These are phyloP conservation scores for Metschnikowia matae DNA, from an alignment of 805 yeast genomes.

Conservation along the genomic window DNA sequence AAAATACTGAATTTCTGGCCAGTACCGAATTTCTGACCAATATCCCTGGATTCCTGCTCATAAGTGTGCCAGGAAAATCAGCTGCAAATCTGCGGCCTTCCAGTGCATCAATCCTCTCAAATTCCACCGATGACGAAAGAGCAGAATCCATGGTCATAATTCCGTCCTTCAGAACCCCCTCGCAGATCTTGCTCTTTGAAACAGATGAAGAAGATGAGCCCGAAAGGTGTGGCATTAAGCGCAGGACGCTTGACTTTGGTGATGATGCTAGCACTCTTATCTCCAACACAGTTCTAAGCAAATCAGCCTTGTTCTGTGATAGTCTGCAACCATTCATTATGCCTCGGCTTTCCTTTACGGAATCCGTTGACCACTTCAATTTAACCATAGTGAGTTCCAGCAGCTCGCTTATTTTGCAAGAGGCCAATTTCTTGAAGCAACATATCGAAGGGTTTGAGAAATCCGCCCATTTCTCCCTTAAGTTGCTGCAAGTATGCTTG, in stretches of 20 bases:
- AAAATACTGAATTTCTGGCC: too few relatives aligned
- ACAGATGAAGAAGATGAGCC: slow-evolving; percentile 37
- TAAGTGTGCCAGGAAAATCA: not conserved
- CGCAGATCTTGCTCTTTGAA: slow-evolving; percentile 37
- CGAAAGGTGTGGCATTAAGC: not conserved
- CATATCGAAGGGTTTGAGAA: not conserved
- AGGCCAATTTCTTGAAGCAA: slow-evolving; percentile 16
- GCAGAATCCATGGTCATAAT: slow-evolving; percentile 21
- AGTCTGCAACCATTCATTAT: slow-evolving; percentile 29
- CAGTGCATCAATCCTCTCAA: slow-evolving; percentile 24
- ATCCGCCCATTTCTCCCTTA: not conserved
- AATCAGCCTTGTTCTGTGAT: not conserved
- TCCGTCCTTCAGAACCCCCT: slow-evolving; percentile 17
- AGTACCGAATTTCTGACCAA: not conserved
- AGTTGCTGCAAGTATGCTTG: slow-evolving; percentile 1
- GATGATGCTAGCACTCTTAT: slow-evolving; percentile 11
- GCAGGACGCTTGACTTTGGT: not conserved
- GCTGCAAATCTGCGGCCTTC: slow-evolving; percentile 12
- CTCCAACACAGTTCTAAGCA: not conserved
- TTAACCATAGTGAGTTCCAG: slow-evolving; percentile 23
- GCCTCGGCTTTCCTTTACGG: slow-evolving; percentile 33
- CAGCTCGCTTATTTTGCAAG: slow-evolving; percentile 14
- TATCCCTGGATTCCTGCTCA: not conserved
- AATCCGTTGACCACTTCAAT: slow-evolving; percentile 14
- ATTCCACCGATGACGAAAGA: slow-evolving; percentile 25